These are phyloP conservation scores for Amylostereum chailletii DNA, from an alignment of 1,284 basidiomycete genomes.

Conservation along the genomic window DNA sequence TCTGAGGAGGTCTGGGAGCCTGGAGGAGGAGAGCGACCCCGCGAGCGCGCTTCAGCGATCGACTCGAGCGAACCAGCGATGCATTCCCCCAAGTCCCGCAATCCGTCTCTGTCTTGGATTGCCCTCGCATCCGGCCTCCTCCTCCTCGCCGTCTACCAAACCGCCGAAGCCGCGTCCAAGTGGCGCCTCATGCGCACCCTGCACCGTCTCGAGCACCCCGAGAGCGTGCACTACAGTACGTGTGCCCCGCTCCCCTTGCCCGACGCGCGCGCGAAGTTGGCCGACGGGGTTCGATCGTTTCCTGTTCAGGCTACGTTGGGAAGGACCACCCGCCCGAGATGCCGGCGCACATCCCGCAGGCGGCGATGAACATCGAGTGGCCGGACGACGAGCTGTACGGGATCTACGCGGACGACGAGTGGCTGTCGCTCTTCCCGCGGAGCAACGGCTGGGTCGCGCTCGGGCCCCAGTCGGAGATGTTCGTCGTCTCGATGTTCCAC, in stretches of 20 bases:
- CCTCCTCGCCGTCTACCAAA: background rate
- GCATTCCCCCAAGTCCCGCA: no score
- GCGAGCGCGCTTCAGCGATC: no score
- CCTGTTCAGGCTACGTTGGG: conserved; percentile 12
- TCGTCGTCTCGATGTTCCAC: conserved; percentile 25
- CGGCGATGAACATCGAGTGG: conserved; percentile 9
- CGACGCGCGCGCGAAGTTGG: background rate
- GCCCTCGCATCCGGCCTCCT: background rate
- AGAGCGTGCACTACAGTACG: background rate
- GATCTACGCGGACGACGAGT: conserved; percentile 22
- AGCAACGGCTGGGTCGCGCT: conserved; percentile 27
- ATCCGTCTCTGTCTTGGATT: no score
- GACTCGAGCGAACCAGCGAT: no score
- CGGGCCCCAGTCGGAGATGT: conserved; percentile 22
- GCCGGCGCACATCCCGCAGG: conserved; percentile 11
- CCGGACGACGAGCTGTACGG: conserved; percentile 8
- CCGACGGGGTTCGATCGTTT: background rate
- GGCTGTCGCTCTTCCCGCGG: conserved; percentile 26
- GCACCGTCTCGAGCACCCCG: background rate
- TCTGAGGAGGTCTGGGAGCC: no score
- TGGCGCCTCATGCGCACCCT: background rate
- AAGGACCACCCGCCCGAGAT: conserved; percentile 16
- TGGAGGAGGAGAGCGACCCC: no score
- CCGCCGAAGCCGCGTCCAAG: background rate
- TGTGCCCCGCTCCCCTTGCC: background rate